Percentiles rank a stretch among this genome's conserved stretches.
Conservation (phyloP, 345 rosid genomes). For the Citrus unshiu region DNA sequence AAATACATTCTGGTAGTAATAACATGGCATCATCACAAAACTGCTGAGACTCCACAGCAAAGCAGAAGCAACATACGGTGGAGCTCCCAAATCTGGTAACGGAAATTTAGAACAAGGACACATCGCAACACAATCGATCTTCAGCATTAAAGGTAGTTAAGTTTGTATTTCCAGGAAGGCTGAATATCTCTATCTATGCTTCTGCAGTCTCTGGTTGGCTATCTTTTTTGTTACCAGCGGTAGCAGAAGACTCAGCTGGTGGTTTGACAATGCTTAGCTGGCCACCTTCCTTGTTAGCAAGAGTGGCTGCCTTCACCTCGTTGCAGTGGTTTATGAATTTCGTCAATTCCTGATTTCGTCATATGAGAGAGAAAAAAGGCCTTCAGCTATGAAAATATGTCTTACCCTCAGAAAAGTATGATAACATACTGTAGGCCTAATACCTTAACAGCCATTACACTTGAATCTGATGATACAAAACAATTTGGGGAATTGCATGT, state of each 20-base stretch:
- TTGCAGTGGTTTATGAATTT: constrained; percentile 90
- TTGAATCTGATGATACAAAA: not conserved
- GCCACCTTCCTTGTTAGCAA: constrained; percentile 79
- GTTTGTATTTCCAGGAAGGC: not conserved
- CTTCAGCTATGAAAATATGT: not conserved
- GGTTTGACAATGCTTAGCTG: constrained; percentile 60
- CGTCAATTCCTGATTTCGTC: constrained; percentile 54
- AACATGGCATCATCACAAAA: too few species aligned
- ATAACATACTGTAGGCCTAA: not conserved
- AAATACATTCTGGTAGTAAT: not conserved
- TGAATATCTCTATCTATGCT: not conserved
- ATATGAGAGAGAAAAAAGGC: not conserved
- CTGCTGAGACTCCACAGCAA: not conserved
- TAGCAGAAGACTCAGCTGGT: constrained; percentile 32
- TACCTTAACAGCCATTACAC: not conserved
- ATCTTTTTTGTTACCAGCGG: constrained; percentile 34
- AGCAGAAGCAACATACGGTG: not conserved
- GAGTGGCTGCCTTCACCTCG: constrained; percentile 76
- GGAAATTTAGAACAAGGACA: not conserved
- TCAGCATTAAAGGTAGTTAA: not conserved
- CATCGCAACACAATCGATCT: not conserved
- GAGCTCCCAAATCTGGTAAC: not conserved
- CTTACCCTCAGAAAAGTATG: not conserved
- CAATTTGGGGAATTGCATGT: not conserved
- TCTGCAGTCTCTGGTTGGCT: constrained; percentile 1